phyloP scores from a whole-genome alignment of 2,329 filamentous ascomycete species.

The Dactylellina cionopaga region DNA sequence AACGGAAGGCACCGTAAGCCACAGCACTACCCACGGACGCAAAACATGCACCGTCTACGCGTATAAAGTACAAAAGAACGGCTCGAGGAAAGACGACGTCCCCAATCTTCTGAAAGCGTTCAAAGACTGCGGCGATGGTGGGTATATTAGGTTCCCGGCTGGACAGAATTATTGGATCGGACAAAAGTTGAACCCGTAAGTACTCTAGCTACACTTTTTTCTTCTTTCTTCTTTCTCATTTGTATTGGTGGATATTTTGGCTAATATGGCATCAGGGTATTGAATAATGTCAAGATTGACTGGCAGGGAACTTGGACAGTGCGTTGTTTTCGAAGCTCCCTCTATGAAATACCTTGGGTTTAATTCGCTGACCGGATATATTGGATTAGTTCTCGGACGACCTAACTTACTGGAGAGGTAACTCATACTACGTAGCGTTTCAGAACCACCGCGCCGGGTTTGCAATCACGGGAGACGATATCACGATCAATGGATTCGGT shows the following conservation, averaged over 20 bases:
- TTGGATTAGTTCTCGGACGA: conserved; percentile 63
- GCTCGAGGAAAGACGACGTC: conserved; percentile 13
- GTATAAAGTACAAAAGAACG: background rate
- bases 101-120: conserved; percentile 54
- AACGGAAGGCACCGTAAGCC: conserved; percentile 1
- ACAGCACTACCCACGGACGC: conserved; percentile 21
- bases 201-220: background rate
- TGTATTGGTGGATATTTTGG: background rate
- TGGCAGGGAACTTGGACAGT: conserved; percentile 67
- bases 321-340: conserved; percentile 34
- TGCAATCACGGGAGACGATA: conserved; percentile 65
- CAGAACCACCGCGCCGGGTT: conserved; percentile 69
- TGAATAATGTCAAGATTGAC: conserved; percentile 66
- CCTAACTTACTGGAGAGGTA: conserved; percentile 67
- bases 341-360: conserved; percentile 9
- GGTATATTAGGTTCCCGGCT: conserved; percentile 65
- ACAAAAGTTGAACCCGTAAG: conserved; percentile 63
- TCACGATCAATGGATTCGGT: conserved; percentile 66
- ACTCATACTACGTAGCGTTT: conserved; percentile 67
- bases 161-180: conserved; percentile 66
- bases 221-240: background rate
- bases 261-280: conserved; percentile 53
- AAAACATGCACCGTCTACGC: conserved; percentile 29
- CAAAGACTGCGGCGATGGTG: conserved; percentile 60
- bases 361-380: background rate